These are phyloP conservation scores for Teunomyces stri DNA, from an alignment of 805 yeast species.

Conservation along the genomic window DNA sequence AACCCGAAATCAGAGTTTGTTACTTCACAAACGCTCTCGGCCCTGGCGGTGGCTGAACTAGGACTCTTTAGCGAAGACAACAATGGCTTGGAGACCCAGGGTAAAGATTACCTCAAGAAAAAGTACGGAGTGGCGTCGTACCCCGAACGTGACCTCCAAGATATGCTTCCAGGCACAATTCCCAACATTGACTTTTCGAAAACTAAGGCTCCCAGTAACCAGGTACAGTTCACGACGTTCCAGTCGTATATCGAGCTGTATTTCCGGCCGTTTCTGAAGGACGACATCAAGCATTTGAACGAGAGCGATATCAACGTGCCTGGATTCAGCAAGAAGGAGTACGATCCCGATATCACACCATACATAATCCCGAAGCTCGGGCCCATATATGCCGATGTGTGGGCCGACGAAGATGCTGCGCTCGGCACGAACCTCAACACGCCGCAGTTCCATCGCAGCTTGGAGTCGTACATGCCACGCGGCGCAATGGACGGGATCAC, in stretches of 20 bases:
- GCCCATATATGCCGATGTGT: constrained; percentile 71
- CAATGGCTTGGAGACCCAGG: constrained; percentile 61
- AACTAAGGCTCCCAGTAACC: constrained; percentile 70
- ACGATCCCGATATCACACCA: constrained; percentile 69
- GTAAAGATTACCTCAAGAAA: constrained; percentile 68
- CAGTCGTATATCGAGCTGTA: constrained; percentile 82
- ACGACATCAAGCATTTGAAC: constrained; percentile 73
- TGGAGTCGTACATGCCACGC: constrained; percentile 51
- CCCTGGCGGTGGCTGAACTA: constrained; percentile 56
- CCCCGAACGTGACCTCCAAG: constrained; percentile 74
- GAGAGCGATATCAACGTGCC: constrained; percentile 60
- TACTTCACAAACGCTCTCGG: constrained; percentile 63
- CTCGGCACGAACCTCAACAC: constrained; percentile 44
- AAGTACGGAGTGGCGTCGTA: constrained; percentile 89
- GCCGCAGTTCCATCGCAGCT: constrained; percentile 43
- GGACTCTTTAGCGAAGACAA: constrained; percentile 63
- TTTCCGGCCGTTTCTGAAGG: constrained; percentile 73
- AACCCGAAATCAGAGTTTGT: constrained; percentile 80
- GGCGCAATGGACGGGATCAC: constrained; percentile 55
- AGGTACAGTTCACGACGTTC: constrained; percentile 88
- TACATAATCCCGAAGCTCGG: constrained; percentile 85
- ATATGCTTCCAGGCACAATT: constrained; percentile 79
- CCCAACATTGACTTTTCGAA: constrained; percentile 86
- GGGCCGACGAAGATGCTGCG: constrained; percentile 78
- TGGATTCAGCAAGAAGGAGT: constrained; percentile 40